Evolutionary conservation across 169 alveolate species (phyloP), one percentile per base, ranked within the genome.

Genomic region (Plasmodium falciparum): DNA sequence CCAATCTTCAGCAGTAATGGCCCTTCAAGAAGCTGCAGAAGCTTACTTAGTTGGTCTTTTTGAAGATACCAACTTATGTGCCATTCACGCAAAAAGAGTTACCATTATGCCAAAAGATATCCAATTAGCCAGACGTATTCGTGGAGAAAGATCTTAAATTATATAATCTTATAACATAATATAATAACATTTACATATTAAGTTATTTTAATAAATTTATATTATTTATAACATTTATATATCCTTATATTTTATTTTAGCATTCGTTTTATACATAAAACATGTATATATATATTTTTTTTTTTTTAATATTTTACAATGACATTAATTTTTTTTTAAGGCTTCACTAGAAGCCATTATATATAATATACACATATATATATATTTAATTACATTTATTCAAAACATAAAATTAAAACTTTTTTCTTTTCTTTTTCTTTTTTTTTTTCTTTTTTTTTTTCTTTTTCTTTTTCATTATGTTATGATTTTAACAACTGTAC

Each of bases 101-200:
- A 98, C 99, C 93, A 98, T 98, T 89, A 98, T 98, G 99, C 99
- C 99, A 86, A 98, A 98, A 96, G 99, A 98, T 92, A 97, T 98
- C 74, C 99, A 98, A 93, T 95, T 98, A 86, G 99, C 99, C 88
- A 96, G 99, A 95, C 97, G 99, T 93, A 98, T 98, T 94, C 97
- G 99, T 93, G 99, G 99, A 85, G 99, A 98, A 95, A 96, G 99
- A 88, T 95, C 97, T 39, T 95, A 89, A 92, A 47, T 52, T 52
- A 39, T 39, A 22, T 52, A 80, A 70, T 15, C 45, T 67, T 29
- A 22, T 47, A 71, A 39, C 22, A 73, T 43, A 66, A 67, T 15
- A 13, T 17, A 43, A 69, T 26, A 20, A 29, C 7, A 58, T 70
- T 67, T 78, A 12, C 11, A 17, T 65, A 63, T 66, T 69, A 7